phyloP scores from a whole-genome alignment of 495 filamentous ascomycete genomes.

The Thermothielavioides terrestris region DNA sequence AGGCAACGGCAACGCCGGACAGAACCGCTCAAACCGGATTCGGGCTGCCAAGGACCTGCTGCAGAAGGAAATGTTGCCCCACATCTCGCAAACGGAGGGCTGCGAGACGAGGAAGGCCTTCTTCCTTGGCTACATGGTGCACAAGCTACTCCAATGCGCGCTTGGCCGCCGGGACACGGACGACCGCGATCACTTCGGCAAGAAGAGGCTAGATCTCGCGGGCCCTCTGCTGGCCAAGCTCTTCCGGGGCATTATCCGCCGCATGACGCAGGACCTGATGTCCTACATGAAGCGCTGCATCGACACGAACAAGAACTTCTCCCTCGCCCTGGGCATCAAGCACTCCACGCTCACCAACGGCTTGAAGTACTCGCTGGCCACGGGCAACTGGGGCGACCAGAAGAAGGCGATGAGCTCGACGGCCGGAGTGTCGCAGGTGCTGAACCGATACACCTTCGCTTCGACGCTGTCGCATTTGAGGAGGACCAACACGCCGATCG shows the following conservation, averaged over 20 bases:
- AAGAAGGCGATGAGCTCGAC: conserved; percentile 93
- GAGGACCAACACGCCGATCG: conserved; percentile 94
- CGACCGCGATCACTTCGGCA: conserved; percentile 97
- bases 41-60: conserved; percentile 86
- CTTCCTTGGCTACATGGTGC: conserved; percentile 98
- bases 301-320: conserved; percentile 79
- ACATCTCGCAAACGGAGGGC: conserved; percentile 93
- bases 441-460: conserved; percentile 95
- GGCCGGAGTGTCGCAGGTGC: conserved; percentile 94
- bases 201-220: conserved; percentile 94
- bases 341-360: conserved; percentile 84
- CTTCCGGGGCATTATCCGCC: conserved; percentile 79
- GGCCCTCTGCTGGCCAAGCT: conserved; percentile 88
- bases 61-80: conserved; percentile 92
- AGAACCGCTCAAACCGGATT: conserved; percentile 79
- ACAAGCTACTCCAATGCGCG: conserved; percentile 83
- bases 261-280: conserved; percentile 81
- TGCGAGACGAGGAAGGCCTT: conserved; percentile 95
- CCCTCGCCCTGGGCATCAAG: conserved; percentile 82
- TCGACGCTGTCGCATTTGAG: conserved; percentile 94
- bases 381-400: conserved; percentile 96
- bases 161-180: conserved; percentile 86
- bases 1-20: conserved; percentile 52
- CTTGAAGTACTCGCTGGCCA: conserved; percentile 94
- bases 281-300: conserved; percentile 85